phyloP scores from a whole-genome alignment of 371 early-diverging fungal genomes.

The Syncephalis plumigaleata region DNA sequence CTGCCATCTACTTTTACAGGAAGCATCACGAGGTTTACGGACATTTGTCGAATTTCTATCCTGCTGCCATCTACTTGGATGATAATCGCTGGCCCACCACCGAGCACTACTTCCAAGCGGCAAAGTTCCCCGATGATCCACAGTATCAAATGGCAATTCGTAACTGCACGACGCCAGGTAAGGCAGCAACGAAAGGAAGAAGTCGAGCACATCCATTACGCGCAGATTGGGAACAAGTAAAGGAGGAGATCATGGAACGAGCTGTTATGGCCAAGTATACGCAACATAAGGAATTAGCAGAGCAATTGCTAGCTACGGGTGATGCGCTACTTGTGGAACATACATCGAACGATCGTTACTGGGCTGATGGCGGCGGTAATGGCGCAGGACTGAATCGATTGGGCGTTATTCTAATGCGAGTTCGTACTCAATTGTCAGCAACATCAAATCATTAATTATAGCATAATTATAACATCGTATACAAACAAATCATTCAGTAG shows the following conservation, averaged over 20 bases:
- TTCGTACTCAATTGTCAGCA: too few species aligned
- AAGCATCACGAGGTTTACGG: too few species aligned
- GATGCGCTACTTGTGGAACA: conserved; percentile 17
- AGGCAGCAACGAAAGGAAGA: conserved; percentile 19
- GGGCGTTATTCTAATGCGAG: too few species aligned
- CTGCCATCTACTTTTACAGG: too few species aligned
- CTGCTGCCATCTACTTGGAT: too few species aligned
- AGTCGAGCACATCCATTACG: conserved; percentile 15
- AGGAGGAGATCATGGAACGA: conserved; percentile 20
- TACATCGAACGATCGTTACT: conserved; percentile 23
- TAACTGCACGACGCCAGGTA: conserved; percentile 8
- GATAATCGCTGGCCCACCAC: too few species aligned
- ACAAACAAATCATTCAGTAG: too few species aligned
- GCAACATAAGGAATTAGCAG: conserved; percentile 17
- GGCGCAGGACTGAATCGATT: too few species aligned
- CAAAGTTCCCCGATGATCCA: conserved; percentile 1
- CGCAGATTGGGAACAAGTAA: conserved; percentile 22
- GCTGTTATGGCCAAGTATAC: conserved; percentile 24
- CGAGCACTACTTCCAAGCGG: too few species aligned
- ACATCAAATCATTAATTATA: too few species aligned
- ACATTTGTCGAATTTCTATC: too few species aligned
- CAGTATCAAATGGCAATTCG: conserved; percentile 11
- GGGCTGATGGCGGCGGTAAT: conserved; percentile 30
- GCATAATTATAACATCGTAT: too few species aligned
- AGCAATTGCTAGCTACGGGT: conserved; percentile 13